Evolutionary conservation across 164 flowering plant species (phyloP).

Genomic region (Akebia trifoliata): DNA sequence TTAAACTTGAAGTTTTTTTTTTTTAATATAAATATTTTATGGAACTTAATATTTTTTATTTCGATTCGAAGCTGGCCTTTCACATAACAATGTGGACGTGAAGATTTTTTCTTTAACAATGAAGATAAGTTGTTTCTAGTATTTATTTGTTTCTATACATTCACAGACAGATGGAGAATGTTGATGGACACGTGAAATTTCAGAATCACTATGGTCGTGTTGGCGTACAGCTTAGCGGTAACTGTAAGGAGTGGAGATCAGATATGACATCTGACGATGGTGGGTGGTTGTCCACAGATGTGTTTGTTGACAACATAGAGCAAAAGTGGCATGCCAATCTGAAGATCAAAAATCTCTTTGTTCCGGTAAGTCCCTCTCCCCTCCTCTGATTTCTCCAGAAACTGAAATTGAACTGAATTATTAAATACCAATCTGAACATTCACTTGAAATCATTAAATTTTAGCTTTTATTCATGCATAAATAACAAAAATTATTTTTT

Average conservation of each 20-base stretch:
- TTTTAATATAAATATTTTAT: too few relatives aligned
- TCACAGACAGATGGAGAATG: conserved; percentile 85
- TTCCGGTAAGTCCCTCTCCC: conserved; percentile 57
- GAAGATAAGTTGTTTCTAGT: neutral
- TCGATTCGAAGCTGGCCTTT: too few relatives aligned
- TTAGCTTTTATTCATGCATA: too few relatives aligned
- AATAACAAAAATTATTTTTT: too few relatives aligned
- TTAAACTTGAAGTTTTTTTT: too few relatives aligned
- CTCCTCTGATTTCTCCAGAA: neutral
- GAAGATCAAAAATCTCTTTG: conserved; percentile 76
- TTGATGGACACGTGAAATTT: conserved; percentile 72
- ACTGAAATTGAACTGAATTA: neutral
- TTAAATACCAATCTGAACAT: neutral
- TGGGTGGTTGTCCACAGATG: conserved; percentile 89
- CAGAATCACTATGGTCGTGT: conserved; percentile 87
- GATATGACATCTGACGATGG: conserved; percentile 59
- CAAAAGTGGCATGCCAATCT: conserved; percentile 95
- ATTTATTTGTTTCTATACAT: conserved; percentile 13
- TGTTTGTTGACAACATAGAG: conserved; percentile 75
- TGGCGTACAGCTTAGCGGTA: conserved; percentile 76
- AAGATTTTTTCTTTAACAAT: neutral
- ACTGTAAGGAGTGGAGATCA: conserved; percentile 86
- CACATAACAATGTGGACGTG: too few relatives aligned
- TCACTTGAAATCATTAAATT: too few relatives aligned
- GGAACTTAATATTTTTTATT: too few relatives aligned